phyloP scores from a whole-genome alignment of 306 rosid species.

The Prunus mira region DNA sequence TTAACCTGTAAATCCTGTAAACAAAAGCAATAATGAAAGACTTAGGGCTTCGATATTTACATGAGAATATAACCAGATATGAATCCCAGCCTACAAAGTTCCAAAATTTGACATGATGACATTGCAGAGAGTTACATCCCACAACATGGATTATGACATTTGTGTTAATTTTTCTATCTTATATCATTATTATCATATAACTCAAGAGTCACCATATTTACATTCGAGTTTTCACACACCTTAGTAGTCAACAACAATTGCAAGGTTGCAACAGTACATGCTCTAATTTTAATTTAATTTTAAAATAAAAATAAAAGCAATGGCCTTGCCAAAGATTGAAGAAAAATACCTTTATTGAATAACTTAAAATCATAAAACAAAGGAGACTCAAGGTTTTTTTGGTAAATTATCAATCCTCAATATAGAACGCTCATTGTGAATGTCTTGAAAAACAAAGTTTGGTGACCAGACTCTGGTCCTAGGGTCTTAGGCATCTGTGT shows the following conservation, averaged over 20 bases:
- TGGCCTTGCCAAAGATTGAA: not conserved
- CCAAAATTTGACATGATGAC: not conserved
- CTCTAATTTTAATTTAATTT: not conserved
- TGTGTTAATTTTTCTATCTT: not conserved
- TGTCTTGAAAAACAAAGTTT: not conserved
- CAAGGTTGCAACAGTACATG: not conserved
- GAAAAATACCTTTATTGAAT: not conserved
- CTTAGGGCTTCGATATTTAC: not conserved
- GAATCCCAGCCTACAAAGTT: not conserved
- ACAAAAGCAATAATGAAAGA: constrained; percentile 4
- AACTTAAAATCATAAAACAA: not conserved
- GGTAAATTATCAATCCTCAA: not conserved
- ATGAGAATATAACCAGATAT: not conserved
- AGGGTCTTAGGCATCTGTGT: not conserved
- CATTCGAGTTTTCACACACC: no score
- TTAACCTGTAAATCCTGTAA: constrained; percentile 90
- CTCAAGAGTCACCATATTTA: not conserved
- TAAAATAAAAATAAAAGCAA: not conserved
- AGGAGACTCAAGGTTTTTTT: not conserved
- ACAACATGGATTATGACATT: not conserved
- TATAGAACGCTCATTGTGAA: not conserved
- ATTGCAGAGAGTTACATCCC: no score
- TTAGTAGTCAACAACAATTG: not conserved
- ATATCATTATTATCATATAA: not conserved
- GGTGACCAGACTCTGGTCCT: not conserved